phyloP scores from a whole-genome alignment of 768 basidiomycete genomes.

The Lactifluus piperatus region DNA sequence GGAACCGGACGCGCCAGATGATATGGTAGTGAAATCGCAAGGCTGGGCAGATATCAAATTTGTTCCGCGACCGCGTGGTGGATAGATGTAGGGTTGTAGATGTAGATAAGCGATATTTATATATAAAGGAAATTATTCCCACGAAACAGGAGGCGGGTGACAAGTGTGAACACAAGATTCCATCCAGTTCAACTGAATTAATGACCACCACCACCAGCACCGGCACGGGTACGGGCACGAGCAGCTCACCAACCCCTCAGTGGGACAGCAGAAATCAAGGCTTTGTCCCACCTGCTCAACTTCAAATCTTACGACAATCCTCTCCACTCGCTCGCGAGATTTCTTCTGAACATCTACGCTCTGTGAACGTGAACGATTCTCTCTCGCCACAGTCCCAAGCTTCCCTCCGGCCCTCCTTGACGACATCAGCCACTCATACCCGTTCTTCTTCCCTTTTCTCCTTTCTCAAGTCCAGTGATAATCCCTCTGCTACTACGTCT shows the following conservation, averaged over 20 bases:
- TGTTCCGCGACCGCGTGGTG: constrained; percentile 28
- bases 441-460: constrained; percentile 62
- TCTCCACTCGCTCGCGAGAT: constrained; percentile 24
- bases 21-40: constrained; percentile 68
- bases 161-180: no score
- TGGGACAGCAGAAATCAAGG: constrained; percentile 32
- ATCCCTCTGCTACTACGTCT: constrained; percentile 19
- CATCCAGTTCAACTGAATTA: no score
- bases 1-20: constrained; percentile 83
- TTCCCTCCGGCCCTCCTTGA: constrained; percentile 12
- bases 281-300: constrained; percentile 31
- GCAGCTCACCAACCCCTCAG: constrained; percentile 24
- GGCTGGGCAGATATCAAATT: constrained; percentile 63
- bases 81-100: no score
- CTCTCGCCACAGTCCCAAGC: constrained; percentile 2
- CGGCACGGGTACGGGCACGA: constrained; percentile 15
- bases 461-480: constrained; percentile 37
- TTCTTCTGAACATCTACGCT: constrained; percentile 16
- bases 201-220: background rate
- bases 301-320: constrained; percentile 26
- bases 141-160: background rate
- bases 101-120: background rate
- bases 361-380: constrained; percentile 1
- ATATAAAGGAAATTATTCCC: background rate
- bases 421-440: constrained; percentile 31